Evolutionary conservation across 2,329 filamentous ascomycete genomes (phyloP).

Genomic region (Fusarium bulbicola): DNA sequence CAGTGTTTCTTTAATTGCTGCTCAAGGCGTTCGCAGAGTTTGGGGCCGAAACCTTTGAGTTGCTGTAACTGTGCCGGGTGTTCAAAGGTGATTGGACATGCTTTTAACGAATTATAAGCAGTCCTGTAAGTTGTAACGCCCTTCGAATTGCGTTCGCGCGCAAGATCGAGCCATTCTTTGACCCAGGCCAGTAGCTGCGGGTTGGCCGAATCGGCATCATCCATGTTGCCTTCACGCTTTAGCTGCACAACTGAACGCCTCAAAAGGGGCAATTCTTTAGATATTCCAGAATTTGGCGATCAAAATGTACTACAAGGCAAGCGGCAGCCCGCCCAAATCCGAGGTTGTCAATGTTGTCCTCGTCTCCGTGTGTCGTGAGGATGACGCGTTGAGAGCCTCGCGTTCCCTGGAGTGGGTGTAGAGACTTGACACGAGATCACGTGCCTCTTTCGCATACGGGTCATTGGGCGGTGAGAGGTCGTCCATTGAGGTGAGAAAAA

Average conservation of each 20-base stretch:
- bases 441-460: not conserved
- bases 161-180: constrained; percentile 78
- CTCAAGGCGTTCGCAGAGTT: constrained; percentile 74
- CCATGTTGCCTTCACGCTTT: constrained; percentile 39
- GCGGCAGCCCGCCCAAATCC: not conserved
- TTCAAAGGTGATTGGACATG: constrained; percentile 74
- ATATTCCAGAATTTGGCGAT: not conserved
- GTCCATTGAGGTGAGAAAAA: not conserved
- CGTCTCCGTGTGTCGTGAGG: not conserved
- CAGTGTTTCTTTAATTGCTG: constrained; percentile 69
- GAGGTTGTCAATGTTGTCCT: not conserved
- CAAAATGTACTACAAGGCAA: not conserved
- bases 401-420: not conserved
- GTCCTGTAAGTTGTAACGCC: constrained; percentile 77
- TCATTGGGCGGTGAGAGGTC: constrained; percentile 4
- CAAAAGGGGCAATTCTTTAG: not conserved
- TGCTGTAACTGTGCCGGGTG: constrained; percentile 79
- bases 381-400: constrained; percentile 21
- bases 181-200: constrained; percentile 77
- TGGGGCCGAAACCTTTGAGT: constrained; percentile 78
- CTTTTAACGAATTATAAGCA: constrained; percentile 80
- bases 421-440: constrained; percentile 38
- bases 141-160: constrained; percentile 74
- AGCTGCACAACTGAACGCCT: not conserved
- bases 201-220: constrained; percentile 66